Evolutionary conservation across 371 early-diverging fungal species (phyloP).

Genomic region (Mortierella polycephala): DNA sequence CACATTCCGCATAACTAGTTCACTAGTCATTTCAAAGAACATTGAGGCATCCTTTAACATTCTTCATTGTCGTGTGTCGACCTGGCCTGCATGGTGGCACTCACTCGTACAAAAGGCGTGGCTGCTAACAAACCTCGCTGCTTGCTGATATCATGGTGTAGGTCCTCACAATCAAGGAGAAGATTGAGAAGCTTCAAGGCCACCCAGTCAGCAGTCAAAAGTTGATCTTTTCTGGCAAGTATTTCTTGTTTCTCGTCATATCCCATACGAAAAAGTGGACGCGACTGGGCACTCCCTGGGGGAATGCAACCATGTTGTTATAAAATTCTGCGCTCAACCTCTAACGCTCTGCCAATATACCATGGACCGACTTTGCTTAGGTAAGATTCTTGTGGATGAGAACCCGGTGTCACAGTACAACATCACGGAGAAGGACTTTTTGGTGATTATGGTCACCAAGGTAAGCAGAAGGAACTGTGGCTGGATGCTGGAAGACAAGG

Average conservation of each 20-base stretch:
- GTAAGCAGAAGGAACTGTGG: conserved; percentile 55
- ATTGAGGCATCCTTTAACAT: no score
- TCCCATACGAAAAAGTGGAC: no score
- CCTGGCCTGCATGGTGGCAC: no score
- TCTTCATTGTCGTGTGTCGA: no score
- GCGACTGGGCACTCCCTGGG: no score
- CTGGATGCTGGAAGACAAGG: no score
- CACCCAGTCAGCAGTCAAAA: conserved; percentile 82
- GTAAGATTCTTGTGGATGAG: conserved; percentile 90
- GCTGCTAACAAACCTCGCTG: neutral
- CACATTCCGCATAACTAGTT: no score
- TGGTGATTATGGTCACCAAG: conserved; percentile 96
- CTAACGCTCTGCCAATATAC: no score
- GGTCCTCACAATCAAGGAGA: conserved; percentile 80
- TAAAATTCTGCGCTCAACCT: no score
- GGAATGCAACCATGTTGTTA: neutral
- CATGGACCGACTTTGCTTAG: conserved; percentile 53
- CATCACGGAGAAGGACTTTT: conserved; percentile 91
- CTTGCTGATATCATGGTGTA: conserved; percentile 28
- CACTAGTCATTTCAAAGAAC: no score
- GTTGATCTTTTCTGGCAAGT: conserved; percentile 83
- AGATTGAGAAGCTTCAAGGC: conserved; percentile 78
- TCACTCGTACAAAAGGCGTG: no score
- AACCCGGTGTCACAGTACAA: conserved; percentile 79
- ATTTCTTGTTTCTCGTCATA: no score